These are phyloP conservation scores for Beta corolliflora DNA, from an alignment of 179 eudicot species.

Conservation along the genomic window DNA sequence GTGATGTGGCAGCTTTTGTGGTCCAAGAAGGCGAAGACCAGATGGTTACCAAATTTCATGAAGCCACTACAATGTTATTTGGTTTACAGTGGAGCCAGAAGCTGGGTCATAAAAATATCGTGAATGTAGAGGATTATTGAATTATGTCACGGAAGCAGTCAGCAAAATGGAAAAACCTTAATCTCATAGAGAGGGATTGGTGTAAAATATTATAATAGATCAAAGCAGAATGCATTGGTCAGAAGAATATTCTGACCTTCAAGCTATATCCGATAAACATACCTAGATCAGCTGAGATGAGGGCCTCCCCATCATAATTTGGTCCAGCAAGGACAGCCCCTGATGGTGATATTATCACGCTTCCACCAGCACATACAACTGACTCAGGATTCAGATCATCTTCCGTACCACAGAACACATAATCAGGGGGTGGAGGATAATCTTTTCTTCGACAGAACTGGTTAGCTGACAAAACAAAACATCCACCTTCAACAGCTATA, in stretches of 20 bases:
- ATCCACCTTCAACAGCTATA: slow-evolving; percentile 97
- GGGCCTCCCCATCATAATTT: slow-evolving; percentile 89
- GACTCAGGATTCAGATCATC: slow-evolving; percentile 82
- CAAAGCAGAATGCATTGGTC: background rate
- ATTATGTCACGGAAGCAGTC: too few species aligned
- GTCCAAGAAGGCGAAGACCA: too few species aligned
- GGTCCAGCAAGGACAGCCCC: slow-evolving; percentile 90
- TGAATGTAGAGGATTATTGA: too few species aligned
- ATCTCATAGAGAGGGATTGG: too few species aligned
- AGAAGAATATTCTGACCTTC: background rate
- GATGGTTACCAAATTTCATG: too few species aligned
- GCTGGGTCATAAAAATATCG: too few species aligned
- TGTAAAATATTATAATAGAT: too few species aligned
- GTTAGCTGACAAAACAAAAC: slow-evolving; percentile 87
- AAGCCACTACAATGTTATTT: too few species aligned
- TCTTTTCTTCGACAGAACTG: slow-evolving; percentile 93
- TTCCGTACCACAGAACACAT: slow-evolving; percentile 60
- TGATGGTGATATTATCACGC: slow-evolving; percentile 90
- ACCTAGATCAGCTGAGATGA: slow-evolving; percentile 95
- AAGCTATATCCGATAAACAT: slow-evolving; percentile 4
- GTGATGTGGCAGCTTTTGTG: too few species aligned
- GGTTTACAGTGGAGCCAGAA: too few species aligned
- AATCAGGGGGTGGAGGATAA: slow-evolving; percentile 93
- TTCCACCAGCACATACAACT: slow-evolving; percentile 93
- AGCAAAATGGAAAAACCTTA: too few species aligned